A percentile compares a stretch with the other conserved stretches of the same genome.
phyloP scores from a whole-genome alignment of 768 basidiomycete genomes.

The Tremella mesenterica region DNA sequence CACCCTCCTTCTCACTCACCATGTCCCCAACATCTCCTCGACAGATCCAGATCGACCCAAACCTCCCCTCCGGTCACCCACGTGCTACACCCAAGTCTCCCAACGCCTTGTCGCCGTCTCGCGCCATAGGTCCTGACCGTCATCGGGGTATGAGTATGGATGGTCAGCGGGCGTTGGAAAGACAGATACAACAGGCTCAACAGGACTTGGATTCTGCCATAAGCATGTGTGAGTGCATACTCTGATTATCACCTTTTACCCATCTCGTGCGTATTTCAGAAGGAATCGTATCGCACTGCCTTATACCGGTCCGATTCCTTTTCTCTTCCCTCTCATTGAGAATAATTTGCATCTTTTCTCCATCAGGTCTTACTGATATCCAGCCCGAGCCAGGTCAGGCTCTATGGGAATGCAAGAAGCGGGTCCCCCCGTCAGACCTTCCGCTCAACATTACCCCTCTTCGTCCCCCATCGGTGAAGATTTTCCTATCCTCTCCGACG shows the following conservation, averaged over 20 bases:
- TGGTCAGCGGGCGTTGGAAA: conserved; percentile 17
- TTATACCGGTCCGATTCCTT: neutral
- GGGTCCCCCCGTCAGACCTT: conserved; percentile 20
- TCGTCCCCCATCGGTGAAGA: conserved; percentile 36
- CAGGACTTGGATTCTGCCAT: conserved; percentile 79
- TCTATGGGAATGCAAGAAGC: conserved; percentile 22
- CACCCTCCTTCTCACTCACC: conserved; percentile 1
- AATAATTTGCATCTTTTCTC: neutral
- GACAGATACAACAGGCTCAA: conserved; percentile 65
- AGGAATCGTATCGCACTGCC: neutral
- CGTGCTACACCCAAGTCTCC: conserved; percentile 12
- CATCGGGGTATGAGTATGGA: conserved; percentile 4
- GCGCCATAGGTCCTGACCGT: conserved; percentile 7
- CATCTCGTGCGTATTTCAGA: neutral
- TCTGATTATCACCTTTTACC: neutral
- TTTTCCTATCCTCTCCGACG: conserved; percentile 39
- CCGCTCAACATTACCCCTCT: conserved; percentile 28
- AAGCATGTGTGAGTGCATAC: conserved; percentile 49
- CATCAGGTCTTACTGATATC: neutral
- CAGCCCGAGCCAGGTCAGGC: conserved; percentile 44
- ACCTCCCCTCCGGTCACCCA: conserved; percentile 10
- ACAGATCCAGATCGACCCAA: conserved; percentile 32
- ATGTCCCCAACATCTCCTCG: conserved; percentile 35
- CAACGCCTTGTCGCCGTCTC: conserved; percentile 15
- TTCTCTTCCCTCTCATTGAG: neutral